These are phyloP conservation scores for Orbilia blumenaviensis DNA, from an alignment of 2,329 filamentous ascomycete genomes.

Conservation along the genomic window DNA sequence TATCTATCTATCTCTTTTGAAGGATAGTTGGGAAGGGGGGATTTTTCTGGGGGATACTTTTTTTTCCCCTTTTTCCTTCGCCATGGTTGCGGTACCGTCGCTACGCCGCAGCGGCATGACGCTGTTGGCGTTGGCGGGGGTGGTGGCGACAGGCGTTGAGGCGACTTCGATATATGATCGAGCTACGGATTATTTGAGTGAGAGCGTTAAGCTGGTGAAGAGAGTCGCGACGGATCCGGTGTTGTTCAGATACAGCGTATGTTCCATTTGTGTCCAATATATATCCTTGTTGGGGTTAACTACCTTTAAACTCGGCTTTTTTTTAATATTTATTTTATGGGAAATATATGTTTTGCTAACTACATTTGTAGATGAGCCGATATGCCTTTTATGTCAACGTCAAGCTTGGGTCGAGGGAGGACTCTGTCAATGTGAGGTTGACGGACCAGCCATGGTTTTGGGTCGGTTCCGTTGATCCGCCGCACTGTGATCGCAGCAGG, in stretches of 20 bases:
- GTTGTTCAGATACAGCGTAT: conserved; percentile 37
- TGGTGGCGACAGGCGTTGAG: conserved; percentile 10
- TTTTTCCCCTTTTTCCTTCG: too few species aligned
- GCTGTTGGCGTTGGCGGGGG: conserved; percentile 20
- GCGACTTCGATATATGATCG: conserved; percentile 24
- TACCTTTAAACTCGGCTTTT: too few species aligned
- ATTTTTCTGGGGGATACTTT: too few species aligned
- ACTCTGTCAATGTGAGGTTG: conserved; percentile 33
- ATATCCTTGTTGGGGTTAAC: too few species aligned
- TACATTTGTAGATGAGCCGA: conserved; percentile 19
- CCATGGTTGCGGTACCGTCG: conserved; percentile 30
- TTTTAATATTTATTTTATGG: too few species aligned
- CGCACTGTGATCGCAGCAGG: conserved; percentile 19
- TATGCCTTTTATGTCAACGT: conserved; percentile 38
- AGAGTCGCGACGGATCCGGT: conserved; percentile 41
- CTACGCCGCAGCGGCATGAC: background rate
- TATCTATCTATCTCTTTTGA: too few species aligned
- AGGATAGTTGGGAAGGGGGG: background rate
- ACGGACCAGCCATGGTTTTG: conserved; percentile 45
- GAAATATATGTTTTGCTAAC: background rate
- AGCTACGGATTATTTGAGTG: conserved; percentile 22
- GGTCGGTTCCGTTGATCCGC: conserved; percentile 24
- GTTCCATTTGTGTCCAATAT: conserved; percentile 6
- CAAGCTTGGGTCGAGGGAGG: conserved; percentile 28
- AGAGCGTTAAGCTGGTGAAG: conserved; percentile 22